These are phyloP conservation scores for Purpureocillium lavendulum DNA, from an alignment of 2,329 filamentous ascomycete species.

Conservation along the genomic window DNA sequence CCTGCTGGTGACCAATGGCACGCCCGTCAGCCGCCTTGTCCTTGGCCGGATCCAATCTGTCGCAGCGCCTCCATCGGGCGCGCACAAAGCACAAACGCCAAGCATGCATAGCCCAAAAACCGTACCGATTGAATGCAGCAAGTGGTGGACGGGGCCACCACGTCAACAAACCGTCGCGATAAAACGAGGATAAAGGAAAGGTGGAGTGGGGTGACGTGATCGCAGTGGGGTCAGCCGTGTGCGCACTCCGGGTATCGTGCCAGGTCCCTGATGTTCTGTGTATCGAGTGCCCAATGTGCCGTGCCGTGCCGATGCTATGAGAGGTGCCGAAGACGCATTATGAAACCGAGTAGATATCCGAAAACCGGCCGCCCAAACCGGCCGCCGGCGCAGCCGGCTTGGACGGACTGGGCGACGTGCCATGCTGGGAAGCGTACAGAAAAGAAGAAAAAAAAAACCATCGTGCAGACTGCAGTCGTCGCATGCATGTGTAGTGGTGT, in stretches of 20 bases:
- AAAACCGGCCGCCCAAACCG: no score
- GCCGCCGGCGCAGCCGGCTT: neutral
- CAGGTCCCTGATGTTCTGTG: constrained; percentile 21
- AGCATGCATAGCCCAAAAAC: constrained; percentile 2
- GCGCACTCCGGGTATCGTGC: constrained; percentile 33
- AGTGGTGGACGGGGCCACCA: neutral
- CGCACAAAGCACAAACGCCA: neutral
- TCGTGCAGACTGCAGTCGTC: neutral
- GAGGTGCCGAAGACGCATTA: constrained; percentile 2
- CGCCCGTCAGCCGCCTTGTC: neutral
- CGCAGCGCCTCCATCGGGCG: neutral
- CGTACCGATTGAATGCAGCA: neutral
- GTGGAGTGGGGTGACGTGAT: constrained; percentile 30
- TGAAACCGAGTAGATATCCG: constrained; percentile 6
- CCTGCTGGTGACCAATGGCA: no score
- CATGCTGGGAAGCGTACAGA: no score
- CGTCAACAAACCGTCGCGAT: constrained; percentile 8
- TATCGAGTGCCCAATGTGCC: constrained; percentile 23
- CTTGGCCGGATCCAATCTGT: neutral
- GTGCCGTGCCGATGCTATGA: constrained; percentile 17
- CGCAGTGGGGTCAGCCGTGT: constrained; percentile 19
- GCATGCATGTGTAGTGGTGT: neutral
- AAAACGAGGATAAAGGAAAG: constrained; percentile 13
- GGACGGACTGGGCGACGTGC: neutral
- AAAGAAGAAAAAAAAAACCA: neutral